Evolutionary conservation across 352 stramenopile species (phyloP).

Genomic region (Globisporangium okanoganense): DNA sequence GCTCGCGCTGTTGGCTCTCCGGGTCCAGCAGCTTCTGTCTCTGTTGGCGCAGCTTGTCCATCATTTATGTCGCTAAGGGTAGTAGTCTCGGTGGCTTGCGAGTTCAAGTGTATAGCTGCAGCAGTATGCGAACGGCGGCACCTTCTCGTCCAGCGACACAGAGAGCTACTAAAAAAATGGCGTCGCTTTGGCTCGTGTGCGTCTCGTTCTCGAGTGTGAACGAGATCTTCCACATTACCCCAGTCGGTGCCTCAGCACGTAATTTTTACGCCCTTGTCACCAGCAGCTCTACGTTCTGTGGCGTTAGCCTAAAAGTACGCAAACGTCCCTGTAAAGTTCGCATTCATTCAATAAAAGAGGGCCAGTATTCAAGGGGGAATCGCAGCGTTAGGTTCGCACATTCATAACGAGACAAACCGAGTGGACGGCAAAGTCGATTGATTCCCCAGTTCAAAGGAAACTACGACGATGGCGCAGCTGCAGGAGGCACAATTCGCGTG

Average conservation of each 20-base stretch:
- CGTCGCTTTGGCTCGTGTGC: conserved; percentile 2
- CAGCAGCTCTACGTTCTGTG: background rate
- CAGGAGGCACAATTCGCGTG: conserved; percentile 71
- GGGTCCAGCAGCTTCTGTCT: conserved; percentile 82
- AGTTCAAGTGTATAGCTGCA: background rate
- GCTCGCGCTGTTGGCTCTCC: conserved; percentile 38
- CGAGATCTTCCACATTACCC: conserved; percentile 4
- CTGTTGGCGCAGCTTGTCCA: conserved; percentile 61
- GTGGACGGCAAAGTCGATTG: conserved; percentile 14
- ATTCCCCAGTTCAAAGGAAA: background rate
- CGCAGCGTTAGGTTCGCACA: background rate
- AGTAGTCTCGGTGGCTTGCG: background rate
- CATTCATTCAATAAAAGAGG: background rate
- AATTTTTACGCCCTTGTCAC: background rate
- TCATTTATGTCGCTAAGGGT: conserved; percentile 25
- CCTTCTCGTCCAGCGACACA: background rate
- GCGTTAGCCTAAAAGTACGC: conserved; percentile 1
- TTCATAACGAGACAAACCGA: conserved; percentile 5
- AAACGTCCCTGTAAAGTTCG: background rate
- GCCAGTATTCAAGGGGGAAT: background rate
- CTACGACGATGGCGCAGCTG: conserved; percentile 31
- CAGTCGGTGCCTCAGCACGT: background rate
- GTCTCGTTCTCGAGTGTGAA: background rate
- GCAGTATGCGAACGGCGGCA: background rate
- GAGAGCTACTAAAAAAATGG: background rate